Evolutionary conservation across 768 basidiomycete genomes (phyloP).

Genomic region (Pulveroboletus ravenelii): DNA sequence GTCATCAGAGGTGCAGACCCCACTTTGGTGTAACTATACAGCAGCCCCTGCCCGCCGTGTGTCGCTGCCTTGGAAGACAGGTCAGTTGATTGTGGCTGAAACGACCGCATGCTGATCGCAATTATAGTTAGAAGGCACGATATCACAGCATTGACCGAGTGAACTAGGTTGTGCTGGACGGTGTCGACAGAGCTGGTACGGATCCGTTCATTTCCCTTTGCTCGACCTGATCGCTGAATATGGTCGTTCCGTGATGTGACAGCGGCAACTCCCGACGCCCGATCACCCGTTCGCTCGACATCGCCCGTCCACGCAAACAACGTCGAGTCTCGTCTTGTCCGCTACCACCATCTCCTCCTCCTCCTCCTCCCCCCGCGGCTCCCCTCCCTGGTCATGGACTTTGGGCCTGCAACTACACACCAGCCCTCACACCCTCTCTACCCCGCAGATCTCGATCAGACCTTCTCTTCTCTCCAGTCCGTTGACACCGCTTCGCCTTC

Average conservation of each 20-base stretch:
- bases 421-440: slow-evolving; percentile 44
- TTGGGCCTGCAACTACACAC: slow-evolving; percentile 30
- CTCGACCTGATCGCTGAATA: slow-evolving; percentile 36
- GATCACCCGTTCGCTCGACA: slow-evolving; percentile 48
- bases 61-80: slow-evolving; percentile 9
- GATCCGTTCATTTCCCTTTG: slow-evolving; percentile 21
- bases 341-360: slow-evolving; percentile 31
- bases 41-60: background rate
- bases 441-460: slow-evolving; percentile 52
- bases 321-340: slow-evolving; percentile 30
- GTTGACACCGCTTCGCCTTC: slow-evolving; percentile 35
- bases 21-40: slow-evolving; percentile 1
- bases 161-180: background rate
- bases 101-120: slow-evolving; percentile 16
- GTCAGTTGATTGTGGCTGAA: slow-evolving; percentile 19
- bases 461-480: slow-evolving; percentile 46
- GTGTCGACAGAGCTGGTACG: slow-evolving; percentile 23
- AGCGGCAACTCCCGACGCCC: slow-evolving; percentile 53
- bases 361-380: slow-evolving; percentile 23
- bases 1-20: slow-evolving; percentile 1
- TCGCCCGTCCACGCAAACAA: slow-evolving; percentile 28
- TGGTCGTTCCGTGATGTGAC: slow-evolving; percentile 35
- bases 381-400: slow-evolving; percentile 47
- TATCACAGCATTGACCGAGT: slow-evolving; percentile 6
- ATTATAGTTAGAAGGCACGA: too few relatives aligned